Conservation (phyloP, 495 filamentous ascomycete genomes). For the Neurospora africana region DNA sequence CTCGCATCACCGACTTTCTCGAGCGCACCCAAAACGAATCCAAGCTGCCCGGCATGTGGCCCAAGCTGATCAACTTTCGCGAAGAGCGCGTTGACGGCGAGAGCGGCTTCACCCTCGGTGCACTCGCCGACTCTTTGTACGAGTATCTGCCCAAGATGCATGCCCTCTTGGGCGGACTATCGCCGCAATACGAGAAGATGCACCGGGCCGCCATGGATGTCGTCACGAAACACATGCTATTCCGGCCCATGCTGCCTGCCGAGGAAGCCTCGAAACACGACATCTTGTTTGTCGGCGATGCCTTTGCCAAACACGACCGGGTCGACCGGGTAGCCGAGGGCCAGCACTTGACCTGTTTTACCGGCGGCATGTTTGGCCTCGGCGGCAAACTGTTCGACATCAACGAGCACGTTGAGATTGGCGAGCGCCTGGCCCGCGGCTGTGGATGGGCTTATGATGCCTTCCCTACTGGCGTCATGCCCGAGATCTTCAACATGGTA, state of each 20-base stretch:
- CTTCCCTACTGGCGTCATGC: slow-evolving; percentile 76
- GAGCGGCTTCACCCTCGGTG: slow-evolving; percentile 57
- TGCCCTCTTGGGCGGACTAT: slow-evolving; percentile 24
- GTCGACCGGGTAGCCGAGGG: slow-evolving; percentile 22
- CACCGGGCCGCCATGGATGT: slow-evolving; percentile 46
- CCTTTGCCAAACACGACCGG: slow-evolving; percentile 4
- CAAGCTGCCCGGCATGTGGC: slow-evolving; percentile 53
- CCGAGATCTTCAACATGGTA: slow-evolving; percentile 55
- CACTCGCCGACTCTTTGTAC: slow-evolving; percentile 72
- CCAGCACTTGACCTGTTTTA: slow-evolving; percentile 56
- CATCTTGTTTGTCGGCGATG: slow-evolving; percentile 51
- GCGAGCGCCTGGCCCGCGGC: slow-evolving; percentile 66
- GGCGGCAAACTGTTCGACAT: slow-evolving; percentile 65
- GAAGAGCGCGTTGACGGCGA: slow-evolving; percentile 17
- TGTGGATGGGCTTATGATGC: slow-evolving; percentile 80
- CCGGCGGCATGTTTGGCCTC: slow-evolving; percentile 80
- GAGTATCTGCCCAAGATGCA: slow-evolving; percentile 74
- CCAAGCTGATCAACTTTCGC: slow-evolving; percentile 24
- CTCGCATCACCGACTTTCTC: slow-evolving; percentile 64
- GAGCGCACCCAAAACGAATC: slow-evolving; percentile 56
- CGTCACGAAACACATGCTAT: slow-evolving; percentile 55
- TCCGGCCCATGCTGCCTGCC: slow-evolving; percentile 47
- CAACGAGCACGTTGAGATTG: slow-evolving; percentile 60
- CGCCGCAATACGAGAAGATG: slow-evolving; percentile 27
- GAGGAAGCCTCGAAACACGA: slow-evolving; percentile 35